Evolutionary conservation across 371 early-diverging fungal genomes (phyloP), one percentile per base, ranked within the genome.

Genomic region (Parasitella parasitica): DNA sequence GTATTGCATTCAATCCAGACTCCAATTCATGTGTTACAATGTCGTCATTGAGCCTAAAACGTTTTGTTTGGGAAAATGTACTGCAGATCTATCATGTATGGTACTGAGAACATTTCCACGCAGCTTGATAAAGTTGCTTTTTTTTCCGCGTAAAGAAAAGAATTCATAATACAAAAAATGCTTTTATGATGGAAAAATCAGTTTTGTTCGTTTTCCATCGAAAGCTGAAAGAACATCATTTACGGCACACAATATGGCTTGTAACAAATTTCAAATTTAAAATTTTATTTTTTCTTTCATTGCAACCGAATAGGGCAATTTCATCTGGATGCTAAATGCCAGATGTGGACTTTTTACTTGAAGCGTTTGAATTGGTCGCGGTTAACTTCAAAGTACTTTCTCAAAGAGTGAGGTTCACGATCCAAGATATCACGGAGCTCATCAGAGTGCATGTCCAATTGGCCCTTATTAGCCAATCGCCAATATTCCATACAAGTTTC

Each of bases 331-430:
- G n/a, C n/a, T n/a, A n/a, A n/a, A n/a, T n/a, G n/a, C n/a, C n/a
- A n/a, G n/a, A n/a, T n/a, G n/a, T n/a, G 18, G 39, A 16, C 8
- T 41, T 0, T 63, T 70, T 66, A 70, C 58, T 66, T 70, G 50
- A 75, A 70, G 6, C 59, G 62, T n/a, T 57, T 71, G 66, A 79
- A 76, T 15, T 74, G 55, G 2, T 76, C 69, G 20, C 76, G 76
- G 57, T 79, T 79, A 46, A 55, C 63, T 43, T 74, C 43, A 28
- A 76, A 72, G 50, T 72, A 79, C 4, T 72, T 38, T 30, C 63
- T 63, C 41, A 79, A 22, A 15, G 39, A 59, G 3, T 63, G 66
- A 43, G 80, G 76, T 9, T 76, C 51, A 30, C 65, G 64, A 2
- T 69, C 60, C 54, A 79, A 65, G 18, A 64, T 27, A 20, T 72